These are phyloP conservation scores for Xenosphaeropsis pyriputrescens DNA, from an alignment of 2,329 filamentous ascomycete species.

Conservation along the genomic window DNA sequence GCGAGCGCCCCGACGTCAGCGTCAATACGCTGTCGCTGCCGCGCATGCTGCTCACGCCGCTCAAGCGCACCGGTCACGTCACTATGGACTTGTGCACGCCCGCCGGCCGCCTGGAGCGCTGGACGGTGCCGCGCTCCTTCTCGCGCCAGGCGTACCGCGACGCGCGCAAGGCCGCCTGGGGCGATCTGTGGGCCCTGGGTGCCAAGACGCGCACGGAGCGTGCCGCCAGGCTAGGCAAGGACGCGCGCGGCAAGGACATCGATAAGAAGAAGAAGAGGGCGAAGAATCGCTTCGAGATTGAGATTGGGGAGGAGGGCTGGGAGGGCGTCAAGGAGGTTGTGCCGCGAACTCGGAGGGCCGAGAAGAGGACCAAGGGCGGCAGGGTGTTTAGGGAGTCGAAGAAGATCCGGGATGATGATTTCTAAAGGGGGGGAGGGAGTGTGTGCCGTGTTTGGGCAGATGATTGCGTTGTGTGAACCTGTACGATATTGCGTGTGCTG, in stretches of 20 bases:
- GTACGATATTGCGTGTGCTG: too few relatives aligned
- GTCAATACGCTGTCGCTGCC: slow-evolving; percentile 56
- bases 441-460: too few relatives aligned
- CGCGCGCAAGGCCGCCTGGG: slow-evolving; percentile 81
- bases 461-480: too few relatives aligned
- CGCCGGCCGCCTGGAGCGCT: slow-evolving; percentile 72
- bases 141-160: slow-evolving; percentile 77
- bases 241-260: slow-evolving; percentile 15
- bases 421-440: too few relatives aligned
- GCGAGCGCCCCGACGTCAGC: slow-evolving; percentile 9
- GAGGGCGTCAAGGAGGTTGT: slow-evolving; percentile 10
- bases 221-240: slow-evolving; percentile 41
- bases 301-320: slow-evolving; percentile 16
- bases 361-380: slow-evolving; percentile 19
- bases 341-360: slow-evolving; percentile 1
- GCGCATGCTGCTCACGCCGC: slow-evolving; percentile 59
- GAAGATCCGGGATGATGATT: slow-evolving; percentile 15
- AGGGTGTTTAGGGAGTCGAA: slow-evolving; percentile 20
- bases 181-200: slow-evolving; percentile 88
- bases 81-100: slow-evolving; percentile 86
- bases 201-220: slow-evolving; percentile 68
- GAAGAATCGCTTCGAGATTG: slow-evolving; percentile 24
- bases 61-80: slow-evolving; percentile 82
- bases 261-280: slow-evolving; percentile 22
- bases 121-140: slow-evolving; percentile 77